Evolutionary conservation across 208 protist genomes (phyloP), one percentile per base, ranked within the genome.

Genomic region (Trypanosoma scelopori): DNA sequence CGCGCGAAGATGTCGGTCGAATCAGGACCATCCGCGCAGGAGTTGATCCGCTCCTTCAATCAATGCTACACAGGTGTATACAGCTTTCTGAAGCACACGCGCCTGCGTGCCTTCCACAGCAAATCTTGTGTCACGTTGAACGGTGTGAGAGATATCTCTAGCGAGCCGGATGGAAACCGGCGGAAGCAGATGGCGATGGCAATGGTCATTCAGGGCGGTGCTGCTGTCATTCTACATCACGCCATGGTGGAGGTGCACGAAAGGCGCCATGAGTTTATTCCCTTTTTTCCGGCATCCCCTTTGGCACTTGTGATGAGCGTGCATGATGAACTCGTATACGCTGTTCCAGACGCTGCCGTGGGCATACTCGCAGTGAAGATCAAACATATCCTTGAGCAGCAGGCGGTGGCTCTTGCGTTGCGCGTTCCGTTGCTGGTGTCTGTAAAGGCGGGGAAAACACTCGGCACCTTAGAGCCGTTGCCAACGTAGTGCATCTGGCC

Each of bases 311-410:
- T 90, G 1, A 70, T 85, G 71, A 71, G 58, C 41, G 78, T 92
- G 28, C 91, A 96, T 69, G 91, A 96, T 68, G 91, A 96, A 66
- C 77, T 96, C 20, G 50, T 96, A 37, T 96, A 86, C 58, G 76
- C 74, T 47, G 80, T 92, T 22, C 81, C 83, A 3, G 61, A 53
- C 13, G 66, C 45, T 0, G 75, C 77, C 3, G 66, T 84, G 46
- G 22, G 39, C 20, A 37, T 63, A 6, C 69, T 92, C 35, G 81
- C 78, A 45, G 75, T 74, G 22, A 45, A 61, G 50, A 60, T 96
- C 18, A 73, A 83, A 37, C 42, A 57, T 18, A 74, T 89, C 22
- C 62, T 93, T 32, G 84, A 90, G 66, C 65, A 63, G 15, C 75
- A 85, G 42, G 66, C 75, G 23, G 28, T 28, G 3, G 62, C 30